Conservation (phyloP, 306 rosid genomes). For the Prunus persica region Prunus_persica_NCBIv2 NC_034015.1:13036501-13037000, state of each 20-base stretch:
- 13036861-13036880: constrained; percentile 39
- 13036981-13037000: constrained; percentile 37
- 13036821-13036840: constrained; percentile 15
- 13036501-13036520: too few species aligned
- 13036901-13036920: constrained; percentile 54
- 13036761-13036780: neutral
- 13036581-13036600: too few species aligned
- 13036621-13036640: too few species aligned
- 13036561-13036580: too few species aligned
- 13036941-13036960: constrained; percentile 47
- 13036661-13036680: too few species aligned
- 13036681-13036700: too few species aligned
- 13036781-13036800: neutral
- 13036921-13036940: constrained; percentile 59
- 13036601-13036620: too few species aligned
- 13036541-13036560: too few species aligned
- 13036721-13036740: constrained; percentile 10
- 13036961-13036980: constrained; percentile 53
- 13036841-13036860: constrained; percentile 39
- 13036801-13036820: constrained; percentile 9
- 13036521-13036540: too few species aligned
- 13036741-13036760: neutral
- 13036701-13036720: neutral
- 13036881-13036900: constrained; percentile 36
- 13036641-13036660: too few species aligned